A percentile compares a stretch with the other conserved stretches of the same genome.
These are phyloP conservation scores for Cladophialophora bantiana DNA, from an alignment of 2,329 filamentous ascomycete genomes.

Conservation along the genomic window DNA sequence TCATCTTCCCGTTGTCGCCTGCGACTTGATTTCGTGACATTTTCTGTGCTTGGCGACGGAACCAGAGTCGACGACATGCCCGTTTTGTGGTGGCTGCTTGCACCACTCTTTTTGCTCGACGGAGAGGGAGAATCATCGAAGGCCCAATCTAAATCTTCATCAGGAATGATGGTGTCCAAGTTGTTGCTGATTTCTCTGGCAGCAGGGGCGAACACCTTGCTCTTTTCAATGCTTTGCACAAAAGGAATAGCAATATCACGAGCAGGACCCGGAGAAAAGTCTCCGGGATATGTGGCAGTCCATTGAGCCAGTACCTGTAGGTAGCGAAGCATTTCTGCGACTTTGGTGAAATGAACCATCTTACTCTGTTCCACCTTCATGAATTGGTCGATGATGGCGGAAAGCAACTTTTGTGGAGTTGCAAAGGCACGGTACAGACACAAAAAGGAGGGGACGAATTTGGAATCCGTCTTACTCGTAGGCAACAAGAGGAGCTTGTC, in stretches of 20 bases:
- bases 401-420: conserved; percentile 77
- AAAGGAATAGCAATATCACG: conserved; percentile 76
- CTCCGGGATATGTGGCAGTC: conserved; percentile 88
- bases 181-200: conserved; percentile 81
- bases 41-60: conserved; percentile 21
- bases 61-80: conserved; percentile 26
- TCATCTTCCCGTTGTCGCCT: conserved; percentile 48
- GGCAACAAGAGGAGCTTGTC: conserved; percentile 84
- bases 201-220: conserved; percentile 82
- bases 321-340: conserved; percentile 80
- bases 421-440: conserved; percentile 95
- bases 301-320: conserved; percentile 86
- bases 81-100: conserved; percentile 26
- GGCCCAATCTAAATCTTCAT: conserved; percentile 95
- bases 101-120: conserved; percentile 21
- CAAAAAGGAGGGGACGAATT: conserved; percentile 87
- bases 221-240: conserved; percentile 73
- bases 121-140: conserved; percentile 68
- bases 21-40: conserved; percentile 42
- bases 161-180: conserved; percentile 76
- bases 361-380: conserved; percentile 76
- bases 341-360: conserved; percentile 76
- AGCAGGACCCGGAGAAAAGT: conserved; percentile 82
- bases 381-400: conserved; percentile 69
- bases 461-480: conserved; percentile 84